A percentile compares a stretch with the other conserved stretches of the same genome.
Evolutionary conservation across 2,329 filamentous ascomycete species (phyloP).

Genomic region (Hymenoscyphus linearis): DNA sequence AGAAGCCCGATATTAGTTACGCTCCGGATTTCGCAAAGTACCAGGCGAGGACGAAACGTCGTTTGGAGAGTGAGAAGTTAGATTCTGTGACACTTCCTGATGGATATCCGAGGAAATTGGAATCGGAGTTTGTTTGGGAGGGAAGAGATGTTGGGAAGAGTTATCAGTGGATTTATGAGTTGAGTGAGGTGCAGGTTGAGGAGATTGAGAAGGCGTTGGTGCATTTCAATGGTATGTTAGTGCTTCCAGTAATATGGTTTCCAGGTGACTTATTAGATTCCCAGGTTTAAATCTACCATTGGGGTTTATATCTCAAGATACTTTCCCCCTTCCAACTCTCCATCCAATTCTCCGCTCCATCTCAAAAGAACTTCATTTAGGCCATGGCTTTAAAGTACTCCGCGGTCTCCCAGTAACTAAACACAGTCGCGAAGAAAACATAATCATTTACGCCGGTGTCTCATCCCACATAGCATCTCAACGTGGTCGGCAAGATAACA

Average conservation of each 20-base stretch:
- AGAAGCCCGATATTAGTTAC: constrained; percentile 53
- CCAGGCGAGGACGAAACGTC: constrained; percentile 42
- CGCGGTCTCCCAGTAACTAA: constrained; percentile 36
- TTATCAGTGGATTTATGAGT: constrained; percentile 49
- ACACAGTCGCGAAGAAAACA: constrained; percentile 35
- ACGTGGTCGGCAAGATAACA: constrained; percentile 39
- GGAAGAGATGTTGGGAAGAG: constrained; percentile 41
- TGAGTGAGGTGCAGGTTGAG: constrained; percentile 41
- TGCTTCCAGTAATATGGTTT: not conserved
- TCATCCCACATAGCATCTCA: constrained; percentile 37
- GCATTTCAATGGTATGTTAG: constrained; percentile 34
- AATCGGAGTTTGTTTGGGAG: constrained; percentile 52
- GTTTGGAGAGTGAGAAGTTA: constrained; percentile 38
- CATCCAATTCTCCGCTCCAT: constrained; percentile 30
- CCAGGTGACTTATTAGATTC: constrained; percentile 1
- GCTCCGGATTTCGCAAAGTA: constrained; percentile 50
- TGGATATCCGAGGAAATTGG: constrained; percentile 45
- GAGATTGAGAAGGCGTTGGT: constrained; percentile 42
- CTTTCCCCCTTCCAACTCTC: constrained; percentile 38
- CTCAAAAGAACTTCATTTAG: constrained; percentile 35
- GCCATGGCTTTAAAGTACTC: constrained; percentile 40
- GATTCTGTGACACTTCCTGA: constrained; percentile 37
- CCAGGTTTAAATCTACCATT: constrained; percentile 26
- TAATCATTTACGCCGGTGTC: constrained; percentile 39
- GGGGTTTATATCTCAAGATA: constrained; percentile 40